Conservation (phyloP, 257 asterid species). For the Vinca minor region DNA sequence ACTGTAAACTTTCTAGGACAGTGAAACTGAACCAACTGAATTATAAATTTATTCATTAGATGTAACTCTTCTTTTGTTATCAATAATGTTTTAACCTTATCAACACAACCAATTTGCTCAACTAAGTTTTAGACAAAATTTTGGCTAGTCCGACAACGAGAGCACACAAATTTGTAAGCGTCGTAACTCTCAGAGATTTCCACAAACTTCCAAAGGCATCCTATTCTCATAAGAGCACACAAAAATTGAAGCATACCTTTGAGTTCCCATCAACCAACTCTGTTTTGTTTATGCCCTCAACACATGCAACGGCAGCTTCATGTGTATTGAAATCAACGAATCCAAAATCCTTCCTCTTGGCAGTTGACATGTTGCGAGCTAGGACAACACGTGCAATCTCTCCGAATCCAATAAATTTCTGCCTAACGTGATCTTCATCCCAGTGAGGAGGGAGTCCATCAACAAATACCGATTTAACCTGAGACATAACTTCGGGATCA, state of each 20-base stretch:
- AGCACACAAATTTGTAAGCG: neutral
- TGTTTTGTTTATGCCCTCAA: slow-evolving; percentile 38
- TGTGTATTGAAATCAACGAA: slow-evolving; percentile 50
- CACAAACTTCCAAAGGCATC: neutral
- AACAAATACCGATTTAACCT: slow-evolving; percentile 55
- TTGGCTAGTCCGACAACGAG: neutral
- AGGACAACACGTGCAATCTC: slow-evolving; percentile 36
- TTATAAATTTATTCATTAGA: neutral
- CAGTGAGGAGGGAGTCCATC: slow-evolving; percentile 59
- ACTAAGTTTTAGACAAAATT: neutral
- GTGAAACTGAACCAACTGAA: neutral
- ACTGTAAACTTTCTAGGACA: neutral
- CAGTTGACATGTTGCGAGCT: slow-evolving; percentile 53
- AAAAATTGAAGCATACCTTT: slow-evolving; percentile 30
- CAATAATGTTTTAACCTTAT: neutral
- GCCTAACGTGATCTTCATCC: slow-evolving; percentile 49
- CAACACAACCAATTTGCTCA: neutral
- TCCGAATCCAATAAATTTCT: slow-evolving; percentile 38
- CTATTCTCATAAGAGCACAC: neutral
- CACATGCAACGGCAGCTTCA: slow-evolving; percentile 54
- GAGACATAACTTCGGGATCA: slow-evolving; percentile 58
- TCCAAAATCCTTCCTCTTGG: slow-evolving; percentile 62
- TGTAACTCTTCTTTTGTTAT: neutral
- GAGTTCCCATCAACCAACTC: slow-evolving; percentile 43
- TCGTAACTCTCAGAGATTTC: neutral